These are phyloP conservation scores for Aspergillus brasiliensis DNA, from an alignment of 2,329 filamentous ascomycete species.

Conservation along the genomic window DNA sequence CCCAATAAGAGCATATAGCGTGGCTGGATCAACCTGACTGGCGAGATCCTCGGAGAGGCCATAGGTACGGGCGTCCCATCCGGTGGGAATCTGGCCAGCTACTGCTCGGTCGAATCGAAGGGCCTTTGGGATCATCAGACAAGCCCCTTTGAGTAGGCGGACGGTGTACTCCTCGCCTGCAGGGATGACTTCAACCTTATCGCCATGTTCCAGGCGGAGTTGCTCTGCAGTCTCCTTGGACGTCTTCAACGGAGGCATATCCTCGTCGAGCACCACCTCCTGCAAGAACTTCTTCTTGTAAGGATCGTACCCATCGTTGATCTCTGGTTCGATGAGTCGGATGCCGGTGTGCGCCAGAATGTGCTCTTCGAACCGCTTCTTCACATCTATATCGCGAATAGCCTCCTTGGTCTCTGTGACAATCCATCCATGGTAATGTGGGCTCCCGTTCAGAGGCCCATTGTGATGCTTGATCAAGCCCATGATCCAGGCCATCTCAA, in stretches of 20 bases:
- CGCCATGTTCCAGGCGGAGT: constrained; percentile 5
- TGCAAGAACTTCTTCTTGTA: constrained; percentile 95
- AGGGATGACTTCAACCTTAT: background rate
- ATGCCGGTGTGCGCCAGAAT: constrained; percentile 95
- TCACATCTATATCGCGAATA: constrained; percentile 4
- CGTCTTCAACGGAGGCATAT: constrained; percentile 75
- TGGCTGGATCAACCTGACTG: constrained; percentile 89
- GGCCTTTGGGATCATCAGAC: constrained; percentile 53
- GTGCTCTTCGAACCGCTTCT: constrained; percentile 3
- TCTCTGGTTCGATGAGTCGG: constrained; percentile 65
- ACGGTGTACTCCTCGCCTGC: constrained; percentile 57
- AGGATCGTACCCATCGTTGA: constrained; percentile 60
- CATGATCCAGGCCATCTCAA: constrained; percentile 15
- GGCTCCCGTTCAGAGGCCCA: background rate
- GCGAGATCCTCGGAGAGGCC: constrained; percentile 95
- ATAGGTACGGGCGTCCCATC: constrained; percentile 92
- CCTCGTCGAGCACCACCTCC: constrained; percentile 91
- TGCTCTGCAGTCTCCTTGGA: constrained; percentile 6
- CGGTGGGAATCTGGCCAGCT: constrained; percentile 88
- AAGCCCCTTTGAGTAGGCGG: constrained; percentile 87
- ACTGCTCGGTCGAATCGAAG: constrained; percentile 49
- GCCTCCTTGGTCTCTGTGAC: background rate
- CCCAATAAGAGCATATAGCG: constrained; percentile 88
- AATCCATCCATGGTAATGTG: constrained; percentile 6
- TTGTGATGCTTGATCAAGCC: constrained; percentile 4